Conservation (phyloP, 805 yeast species). For the Torulaspora gathmanii region DNA sequence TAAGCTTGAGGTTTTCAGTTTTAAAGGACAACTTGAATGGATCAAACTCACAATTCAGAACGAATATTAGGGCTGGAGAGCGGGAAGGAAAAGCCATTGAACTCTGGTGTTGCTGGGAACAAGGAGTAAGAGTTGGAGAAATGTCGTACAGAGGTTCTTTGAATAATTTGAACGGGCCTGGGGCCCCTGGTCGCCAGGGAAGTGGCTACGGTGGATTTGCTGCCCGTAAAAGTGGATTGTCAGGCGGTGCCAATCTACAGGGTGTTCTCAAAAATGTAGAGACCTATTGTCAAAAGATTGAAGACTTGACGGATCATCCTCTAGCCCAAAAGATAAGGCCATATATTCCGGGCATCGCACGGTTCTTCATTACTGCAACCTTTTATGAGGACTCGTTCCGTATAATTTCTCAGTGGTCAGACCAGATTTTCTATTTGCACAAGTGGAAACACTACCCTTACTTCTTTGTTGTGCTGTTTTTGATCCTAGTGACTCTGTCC, state of each 20-base stretch:
- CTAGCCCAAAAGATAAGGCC: constrained; percentile 51
- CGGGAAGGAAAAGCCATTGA: constrained; percentile 3
- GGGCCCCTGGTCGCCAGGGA: constrained; percentile 15
- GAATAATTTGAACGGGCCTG: constrained; percentile 18
- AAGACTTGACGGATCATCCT: constrained; percentile 49
- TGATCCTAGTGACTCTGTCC: constrained; percentile 54
- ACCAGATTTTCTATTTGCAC: constrained; percentile 80
- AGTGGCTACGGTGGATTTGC: constrained; percentile 11
- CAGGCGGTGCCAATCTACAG: background rate
- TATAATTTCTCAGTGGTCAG: constrained; percentile 82
- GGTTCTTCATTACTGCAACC: constrained; percentile 88
- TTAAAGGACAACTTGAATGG: background rate
- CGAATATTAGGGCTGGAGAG: background rate
- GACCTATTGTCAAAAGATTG: constrained; percentile 48
- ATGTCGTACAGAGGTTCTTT: constrained; percentile 28
- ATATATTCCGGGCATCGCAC: constrained; percentile 80
- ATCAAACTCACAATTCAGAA: background rate
- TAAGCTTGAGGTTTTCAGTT: background rate
- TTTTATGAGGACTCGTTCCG: constrained; percentile 86
- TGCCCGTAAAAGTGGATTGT: constrained; percentile 3
- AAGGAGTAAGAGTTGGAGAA: background rate
- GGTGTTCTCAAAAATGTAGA: constrained; percentile 37
- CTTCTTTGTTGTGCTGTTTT: constrained; percentile 69
- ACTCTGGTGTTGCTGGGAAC: background rate
- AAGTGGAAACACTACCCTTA: constrained; percentile 74